phyloP scores from a whole-genome alignment of 1,139 yeast species.

The Chernovozyma aurita region DNA sequence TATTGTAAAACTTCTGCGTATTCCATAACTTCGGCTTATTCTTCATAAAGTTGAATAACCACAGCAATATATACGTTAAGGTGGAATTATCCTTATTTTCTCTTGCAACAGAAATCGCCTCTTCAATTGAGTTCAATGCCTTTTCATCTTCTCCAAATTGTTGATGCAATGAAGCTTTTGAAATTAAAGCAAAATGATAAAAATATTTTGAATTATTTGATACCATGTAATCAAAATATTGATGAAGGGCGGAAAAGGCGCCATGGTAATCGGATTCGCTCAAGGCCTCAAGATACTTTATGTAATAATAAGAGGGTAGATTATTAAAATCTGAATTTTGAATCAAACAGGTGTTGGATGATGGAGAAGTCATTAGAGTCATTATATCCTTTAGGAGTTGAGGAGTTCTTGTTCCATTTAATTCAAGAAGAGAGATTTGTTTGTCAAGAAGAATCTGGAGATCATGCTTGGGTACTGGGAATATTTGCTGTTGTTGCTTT shows the following conservation, averaged over 20 bases:
- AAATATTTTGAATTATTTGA: conserved; percentile 60
- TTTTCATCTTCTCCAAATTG: conserved; percentile 70
- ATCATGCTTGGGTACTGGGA: conserved; percentile 50
- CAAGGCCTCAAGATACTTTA: conserved; percentile 61
- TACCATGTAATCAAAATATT: conserved; percentile 84
- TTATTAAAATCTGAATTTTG: conserved; percentile 44
- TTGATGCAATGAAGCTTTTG: conserved; percentile 75
- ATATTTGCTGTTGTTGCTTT: conserved; percentile 6
- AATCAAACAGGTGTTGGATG: conserved; percentile 37
- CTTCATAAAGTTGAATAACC: conserved; percentile 71
- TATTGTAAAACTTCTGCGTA: conserved; percentile 35
- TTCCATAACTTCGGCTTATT: conserved; percentile 58
- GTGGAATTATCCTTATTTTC: conserved; percentile 77
- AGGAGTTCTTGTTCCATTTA: conserved; percentile 51
- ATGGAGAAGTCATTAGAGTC: conserved; percentile 37
- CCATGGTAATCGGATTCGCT: conserved; percentile 64
- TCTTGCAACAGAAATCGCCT: conserved; percentile 83
- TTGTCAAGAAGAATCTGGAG: conserved; percentile 48
- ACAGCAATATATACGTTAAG: conserved; percentile 69
- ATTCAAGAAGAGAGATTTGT: conserved; percentile 55
- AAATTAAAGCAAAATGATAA: conserved; percentile 78
- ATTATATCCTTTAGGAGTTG: conserved; percentile 40
- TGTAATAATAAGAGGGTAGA: conserved; percentile 62
- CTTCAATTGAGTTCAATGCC: conserved; percentile 78
- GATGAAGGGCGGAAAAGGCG: conserved; percentile 68